Base-by-base conservation (phyloP, 805 yeast genomes). In the Dipodascus geniculatus region DNA sequence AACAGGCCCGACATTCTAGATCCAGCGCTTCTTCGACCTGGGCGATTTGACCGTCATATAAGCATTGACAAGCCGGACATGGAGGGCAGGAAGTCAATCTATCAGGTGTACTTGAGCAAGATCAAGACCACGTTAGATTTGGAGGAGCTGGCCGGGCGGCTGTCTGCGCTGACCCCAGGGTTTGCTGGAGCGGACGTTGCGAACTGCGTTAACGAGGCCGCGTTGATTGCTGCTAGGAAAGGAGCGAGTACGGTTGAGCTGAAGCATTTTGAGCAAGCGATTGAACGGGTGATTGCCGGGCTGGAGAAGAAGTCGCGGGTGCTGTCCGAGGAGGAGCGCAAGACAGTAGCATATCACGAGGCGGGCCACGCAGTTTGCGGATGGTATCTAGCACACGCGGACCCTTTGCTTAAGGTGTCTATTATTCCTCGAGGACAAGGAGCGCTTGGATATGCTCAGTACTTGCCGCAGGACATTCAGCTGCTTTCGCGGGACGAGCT, bases 321-420 rank as follows among this genome's bases (percentile, higher is more conserved):
- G 14, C 74, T 95, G 56, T 80, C 88, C 2, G 84, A 88, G 1
- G 90, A 85, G 56, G 98, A 95, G 66, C 87, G 89, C 71, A 81
- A 75, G 57, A 81, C 88, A 23, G 96, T 95, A 54, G 99, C 99
- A 0, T 93, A 85, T 64, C 99, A 95, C 67, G 99, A 93, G 69
- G 99, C 99, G 2, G 99, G 99, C 2, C 99, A 95, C 70, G 99
- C 99, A 9, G 80, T 93, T 56, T 90, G 98, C 69, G 99, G 99
- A 11, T 93, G 99, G 99, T 89, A 74, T 65, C 76, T 93, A 63
- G 80, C 86, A 68, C 78, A 78, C 68, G 96, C 98, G 1, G 96
- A 91, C 66, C 99, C 99, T 4, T 73, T 95, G 54, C 75, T 93
- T 56, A 93, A 93, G 73, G 99, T 93, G 19, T 87, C 97, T 16